A percentile compares a stretch with the other conserved stretches of the same genome.
These are phyloP conservation scores for Lasiosphaeris hirsuta DNA, from an alignment of 495 filamentous ascomycete genomes.

Conservation along the genomic window DNA sequence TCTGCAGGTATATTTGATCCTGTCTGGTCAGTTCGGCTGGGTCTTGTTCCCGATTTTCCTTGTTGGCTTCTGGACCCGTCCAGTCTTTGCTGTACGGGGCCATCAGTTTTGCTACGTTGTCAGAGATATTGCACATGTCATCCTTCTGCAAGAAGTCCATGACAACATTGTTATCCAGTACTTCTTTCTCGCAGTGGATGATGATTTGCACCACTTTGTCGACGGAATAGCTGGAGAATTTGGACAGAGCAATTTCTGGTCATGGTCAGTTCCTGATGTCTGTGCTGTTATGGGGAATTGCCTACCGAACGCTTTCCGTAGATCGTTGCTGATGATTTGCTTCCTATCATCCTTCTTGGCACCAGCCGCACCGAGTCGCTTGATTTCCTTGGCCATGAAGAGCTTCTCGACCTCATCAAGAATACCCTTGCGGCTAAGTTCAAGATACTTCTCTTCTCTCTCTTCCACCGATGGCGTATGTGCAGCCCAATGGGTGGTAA, in stretches of 20 bases:
- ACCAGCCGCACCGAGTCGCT: constrained; percentile 63
- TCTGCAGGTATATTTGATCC: constrained; percentile 91
- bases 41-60: constrained; percentile 79
- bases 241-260: constrained; percentile 82
- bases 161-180: constrained; percentile 88
- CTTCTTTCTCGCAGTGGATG: constrained; percentile 88
- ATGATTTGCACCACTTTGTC: constrained; percentile 89
- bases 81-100: constrained; percentile 95
- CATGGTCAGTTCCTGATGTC: constrained; percentile 17
- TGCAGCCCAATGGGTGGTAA: constrained; percentile 92
- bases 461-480: constrained; percentile 77
- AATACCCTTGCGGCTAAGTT: constrained; percentile 88
- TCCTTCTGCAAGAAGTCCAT: constrained; percentile 96
- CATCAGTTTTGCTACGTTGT: constrained; percentile 86
- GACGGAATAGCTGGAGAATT: constrained; percentile 74
- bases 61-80: constrained; percentile 83
- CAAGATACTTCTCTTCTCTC: constrained; percentile 91
- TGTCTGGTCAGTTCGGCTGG: constrained; percentile 85
- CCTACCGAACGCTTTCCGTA: constrained; percentile 82
- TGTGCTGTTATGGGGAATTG: not conserved
- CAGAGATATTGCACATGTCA: constrained; percentile 85
- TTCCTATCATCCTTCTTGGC: constrained; percentile 89
- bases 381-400: constrained; percentile 96
- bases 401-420: constrained; percentile 95
- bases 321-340: constrained; percentile 87